phyloP scores from a whole-genome alignment of 139 green algal genomes.

The Zygnema cylindricum region DNA sequence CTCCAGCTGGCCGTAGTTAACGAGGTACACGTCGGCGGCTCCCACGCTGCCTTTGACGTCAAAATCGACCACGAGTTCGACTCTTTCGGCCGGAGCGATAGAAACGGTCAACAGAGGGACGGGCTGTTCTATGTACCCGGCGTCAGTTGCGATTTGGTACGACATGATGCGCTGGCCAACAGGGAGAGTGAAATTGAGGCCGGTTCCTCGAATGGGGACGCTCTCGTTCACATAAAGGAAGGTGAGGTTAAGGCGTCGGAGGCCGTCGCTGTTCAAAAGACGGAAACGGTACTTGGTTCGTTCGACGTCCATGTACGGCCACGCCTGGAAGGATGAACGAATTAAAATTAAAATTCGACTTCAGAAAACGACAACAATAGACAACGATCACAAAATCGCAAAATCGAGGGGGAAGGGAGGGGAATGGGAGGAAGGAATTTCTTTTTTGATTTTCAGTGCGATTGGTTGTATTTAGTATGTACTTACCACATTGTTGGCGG shows the following conservation, averaged over 20 bases:
- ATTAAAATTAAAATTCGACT: background rate
- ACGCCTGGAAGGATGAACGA: background rate
- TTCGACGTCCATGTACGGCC: slow-evolving; percentile 28
- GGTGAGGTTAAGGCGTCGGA: background rate
- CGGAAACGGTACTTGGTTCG: slow-evolving; percentile 38
- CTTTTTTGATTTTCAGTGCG: too few species aligned
- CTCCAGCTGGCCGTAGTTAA: background rate
- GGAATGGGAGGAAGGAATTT: too few species aligned
- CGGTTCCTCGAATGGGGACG: background rate
- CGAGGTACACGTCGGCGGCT: background rate
- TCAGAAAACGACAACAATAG: background rate
- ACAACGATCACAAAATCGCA: too few species aligned
- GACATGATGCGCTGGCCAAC: slow-evolving; percentile 9
- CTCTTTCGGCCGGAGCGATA: slow-evolving; percentile 31
- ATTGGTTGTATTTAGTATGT: background rate
- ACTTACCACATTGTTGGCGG: background rate
- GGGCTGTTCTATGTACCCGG: slow-evolving; percentile 25
- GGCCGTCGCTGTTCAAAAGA: background rate
- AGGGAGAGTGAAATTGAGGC: background rate
- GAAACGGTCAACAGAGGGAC: slow-evolving; percentile 7
- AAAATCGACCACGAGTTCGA: slow-evolving; percentile 41
- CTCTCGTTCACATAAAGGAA: slow-evolving; percentile 12
- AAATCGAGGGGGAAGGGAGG: too few species aligned
- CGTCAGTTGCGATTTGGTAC: slow-evolving; percentile 41
- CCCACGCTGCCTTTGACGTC: background rate